Evolutionary conservation across 2,329 filamentous ascomycete genomes (phyloP), one percentile per base, ranked within the genome.

Genomic region (Claviceps citrina): DNA sequence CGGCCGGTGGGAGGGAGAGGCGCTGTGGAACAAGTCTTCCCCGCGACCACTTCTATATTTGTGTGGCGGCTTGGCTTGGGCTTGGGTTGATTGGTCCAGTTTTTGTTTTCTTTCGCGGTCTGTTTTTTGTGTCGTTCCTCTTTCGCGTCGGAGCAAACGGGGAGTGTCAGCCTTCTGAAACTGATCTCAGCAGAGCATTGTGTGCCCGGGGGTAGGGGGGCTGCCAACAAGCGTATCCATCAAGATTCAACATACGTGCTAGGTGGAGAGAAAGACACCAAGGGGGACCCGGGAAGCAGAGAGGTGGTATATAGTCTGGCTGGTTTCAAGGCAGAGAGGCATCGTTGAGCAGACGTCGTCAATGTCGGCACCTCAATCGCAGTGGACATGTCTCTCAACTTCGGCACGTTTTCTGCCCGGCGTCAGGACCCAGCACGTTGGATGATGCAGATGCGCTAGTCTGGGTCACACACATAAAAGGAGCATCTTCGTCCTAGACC

Each of bases 371-470:
- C 30, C 40, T 28, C 33, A 20, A 31, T 42, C 36, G 24, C 25
- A 26, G 36, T 25, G 35, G 31, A 31, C 30, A 33, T 38, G 35
- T 19, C 32, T 38, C 30, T 22, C 32, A 31, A 12, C 10, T 12
- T 34, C 32, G 43, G 43, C 43, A 37, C 36, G 36, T 41, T 39
- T 40, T 32, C 36, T 39, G 36, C 31, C 31, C 34, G 39, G 20
- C 28, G 31, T 42, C 39, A 42, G 33, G 43, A 26, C 39, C 43
- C 43, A 34, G 32, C 40, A 20, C 16, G 22, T 33, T 42, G 43
- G 43, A 42, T 44, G 39, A 38, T 10, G 33, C 36, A 39, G 39
- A 32, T 39, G 36, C 43, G 39, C 43, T 44, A 44, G 39, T 36
- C 40, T 37, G 16, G 27, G 43, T 44, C 36, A 30, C 37, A 39